A percentile compares a stretch with the other conserved stretches of the same genome.
These are phyloP conservation scores for Saussurea involucrata DNA, from an alignment of 129 eudicot genomes.

Conservation along the genomic window DNA sequence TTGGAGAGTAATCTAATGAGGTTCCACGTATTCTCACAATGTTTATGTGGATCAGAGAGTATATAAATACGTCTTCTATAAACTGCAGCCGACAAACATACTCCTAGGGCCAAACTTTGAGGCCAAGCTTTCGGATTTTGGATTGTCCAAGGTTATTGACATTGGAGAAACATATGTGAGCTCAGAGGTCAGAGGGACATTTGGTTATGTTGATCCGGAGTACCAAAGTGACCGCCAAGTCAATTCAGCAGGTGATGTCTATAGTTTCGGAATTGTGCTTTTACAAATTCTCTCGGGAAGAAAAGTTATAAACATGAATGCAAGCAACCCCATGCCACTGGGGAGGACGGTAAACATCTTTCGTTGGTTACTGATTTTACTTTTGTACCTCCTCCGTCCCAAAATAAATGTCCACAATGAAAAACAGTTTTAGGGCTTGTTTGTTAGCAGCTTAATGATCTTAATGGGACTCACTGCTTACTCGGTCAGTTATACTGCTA, in stretches of 20 bases:
- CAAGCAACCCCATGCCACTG: constrained; percentile 51
- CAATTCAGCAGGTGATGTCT: constrained; percentile 56
- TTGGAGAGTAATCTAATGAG: neutral
- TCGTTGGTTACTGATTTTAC: neutral
- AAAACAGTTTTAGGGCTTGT: no score
- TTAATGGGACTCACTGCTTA: no score
- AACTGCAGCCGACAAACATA: constrained; percentile 64
- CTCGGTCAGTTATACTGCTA: no score
- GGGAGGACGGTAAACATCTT: constrained; percentile 41
- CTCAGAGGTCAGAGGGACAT: constrained; percentile 77
- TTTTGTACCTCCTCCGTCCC: neutral
- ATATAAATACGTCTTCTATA: neutral
- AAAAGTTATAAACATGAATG: constrained; percentile 60
- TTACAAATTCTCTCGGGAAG: constrained; percentile 63
- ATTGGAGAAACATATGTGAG: constrained; percentile 49
- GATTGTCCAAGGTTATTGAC: constrained; percentile 62
- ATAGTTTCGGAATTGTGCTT: constrained; percentile 63
- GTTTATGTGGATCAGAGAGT: neutral
- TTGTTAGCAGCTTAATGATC: no score
- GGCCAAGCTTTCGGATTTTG: constrained; percentile 72
- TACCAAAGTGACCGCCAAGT: constrained; percentile 53
- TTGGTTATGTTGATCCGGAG: constrained; percentile 70
- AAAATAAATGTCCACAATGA: no score
- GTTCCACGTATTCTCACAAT: neutral
- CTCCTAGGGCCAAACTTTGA: constrained; percentile 55